Conservation (phyloP, 495 filamentous ascomycete genomes). For the Astrocystis sublimbata region DNA sequence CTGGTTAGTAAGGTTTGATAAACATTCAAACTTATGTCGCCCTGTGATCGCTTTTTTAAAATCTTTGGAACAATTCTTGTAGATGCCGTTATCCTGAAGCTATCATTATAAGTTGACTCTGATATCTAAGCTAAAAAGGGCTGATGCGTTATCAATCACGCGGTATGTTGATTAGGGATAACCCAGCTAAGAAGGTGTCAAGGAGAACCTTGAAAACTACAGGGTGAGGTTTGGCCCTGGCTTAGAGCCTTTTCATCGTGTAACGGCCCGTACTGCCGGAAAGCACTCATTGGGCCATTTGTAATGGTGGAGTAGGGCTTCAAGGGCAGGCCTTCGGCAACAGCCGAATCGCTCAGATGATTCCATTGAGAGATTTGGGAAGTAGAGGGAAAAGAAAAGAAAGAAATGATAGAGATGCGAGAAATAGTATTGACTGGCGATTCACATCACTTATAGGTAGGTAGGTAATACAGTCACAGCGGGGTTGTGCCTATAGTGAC, state of each 20-base stretch:
- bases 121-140: background rate
- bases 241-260: background rate
- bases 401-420: background rate
- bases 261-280: constrained; percentile 11
- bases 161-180: background rate
- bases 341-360: background rate
- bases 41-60: no score
- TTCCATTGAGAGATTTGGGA: background rate
- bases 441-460: background rate
- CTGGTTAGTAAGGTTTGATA: no score
- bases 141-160: background rate
- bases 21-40: no score
- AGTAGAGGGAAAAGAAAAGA: background rate
- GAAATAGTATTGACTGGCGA: background rate
- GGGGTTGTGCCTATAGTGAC: no score
- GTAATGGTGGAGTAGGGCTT: background rate
- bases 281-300: background rate
- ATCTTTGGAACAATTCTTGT: no score
- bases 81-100: background rate
- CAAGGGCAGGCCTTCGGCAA: background rate
- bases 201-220: background rate
- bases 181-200: background rate
- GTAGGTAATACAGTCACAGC: background rate
- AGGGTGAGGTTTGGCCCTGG: background rate
- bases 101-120: background rate